Evolutionary conservation across 2,329 filamentous ascomycete genomes (phyloP).

Genomic region (Aschersonia sp.): DNA sequence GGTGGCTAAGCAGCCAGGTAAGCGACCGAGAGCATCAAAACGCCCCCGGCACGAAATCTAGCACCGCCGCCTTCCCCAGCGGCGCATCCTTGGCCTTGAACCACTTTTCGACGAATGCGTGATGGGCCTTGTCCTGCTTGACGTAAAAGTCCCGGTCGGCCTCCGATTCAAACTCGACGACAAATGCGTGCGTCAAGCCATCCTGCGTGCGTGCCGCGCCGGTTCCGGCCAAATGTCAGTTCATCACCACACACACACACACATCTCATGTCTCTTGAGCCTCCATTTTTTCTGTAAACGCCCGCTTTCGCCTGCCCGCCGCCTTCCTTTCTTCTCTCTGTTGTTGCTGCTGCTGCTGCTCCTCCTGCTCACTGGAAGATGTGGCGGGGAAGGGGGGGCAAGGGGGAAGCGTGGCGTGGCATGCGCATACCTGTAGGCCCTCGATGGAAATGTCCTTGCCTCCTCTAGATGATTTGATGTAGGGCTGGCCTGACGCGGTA

Average conservation of each 20-base stretch:
- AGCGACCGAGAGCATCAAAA: background rate
- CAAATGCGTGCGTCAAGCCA: conserved; percentile 54
- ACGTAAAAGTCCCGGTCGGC: conserved; percentile 58
- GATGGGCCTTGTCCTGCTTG: conserved; percentile 47
- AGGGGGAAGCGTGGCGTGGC: no score
- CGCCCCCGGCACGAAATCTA: conserved; percentile 42
- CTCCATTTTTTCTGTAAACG: no score
- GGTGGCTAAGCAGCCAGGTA: no score
- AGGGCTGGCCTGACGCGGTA: conserved; percentile 40
- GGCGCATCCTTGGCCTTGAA: conserved; percentile 8
- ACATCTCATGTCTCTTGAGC: no score
- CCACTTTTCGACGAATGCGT: conserved; percentile 40
- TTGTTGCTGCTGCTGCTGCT: no score
- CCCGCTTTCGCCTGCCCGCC: no score
- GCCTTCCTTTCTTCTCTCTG: no score
- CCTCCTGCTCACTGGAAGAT: no score
- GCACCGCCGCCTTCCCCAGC: conserved; percentile 31
- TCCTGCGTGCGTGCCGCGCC: conserved; percentile 21
- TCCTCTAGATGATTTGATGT: conserved; percentile 42
- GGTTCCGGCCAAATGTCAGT: no score
- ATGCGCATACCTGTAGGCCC: conserved; percentile 35
- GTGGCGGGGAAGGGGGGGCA: no score
- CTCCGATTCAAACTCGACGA: conserved; percentile 48
- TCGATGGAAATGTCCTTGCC: conserved; percentile 50
- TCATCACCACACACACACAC: no score